Evolutionary conservation across 805 yeast species (phyloP), one percentile per base, ranked within the genome.

Genomic region (Hanseniaspora thailandica): DNA sequence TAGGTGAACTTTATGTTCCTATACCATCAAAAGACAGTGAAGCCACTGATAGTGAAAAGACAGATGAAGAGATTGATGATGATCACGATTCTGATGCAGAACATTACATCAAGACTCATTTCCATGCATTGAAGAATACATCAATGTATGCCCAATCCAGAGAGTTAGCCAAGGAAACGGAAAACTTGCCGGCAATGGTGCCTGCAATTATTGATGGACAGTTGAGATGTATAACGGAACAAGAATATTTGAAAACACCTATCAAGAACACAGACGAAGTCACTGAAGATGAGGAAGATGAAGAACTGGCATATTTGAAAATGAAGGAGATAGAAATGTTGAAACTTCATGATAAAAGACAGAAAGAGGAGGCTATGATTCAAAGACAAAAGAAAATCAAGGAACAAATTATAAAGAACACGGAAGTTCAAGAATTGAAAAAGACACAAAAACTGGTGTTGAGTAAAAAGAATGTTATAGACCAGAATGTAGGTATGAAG

Each of bases 201-300:
- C 30, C 30, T 13, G 28, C 33, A 15, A 4, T 25, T 4, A 13
- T 23, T 10, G 31, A 8, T 40, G 44, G 44, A 13, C n/a, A 23
- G n/a, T 4, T 40, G 1, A 22, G 10, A 15, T 15, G 12, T 20
- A 25, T 22, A 13, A 13, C 31, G 3, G 20, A 25, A 23, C 2
- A n/a, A 23, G 19, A 40, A 23, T 40, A n/a, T 13, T 23, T 40
- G 44, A 39, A 39, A 26, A 28, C 25, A 12, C 35, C 36, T 12
- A 20, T 4, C 4, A 66, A 63, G 45, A 65, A 63, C 51, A 61
- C 62, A 45, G 73, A 66, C 17, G 75, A 69, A 33, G 74, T 68
- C 28, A 73, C 70, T 41, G 80, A 31, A 5, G 45, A 47, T 20
- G 38, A 30, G 19, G 45, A 61, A n/a, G 64, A 58, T 40, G 67